These are phyloP conservation scores for Candolleomyces aberdarensis DNA, from an alignment of 768 basidiomycete species.

Conservation along the genomic window DNA sequence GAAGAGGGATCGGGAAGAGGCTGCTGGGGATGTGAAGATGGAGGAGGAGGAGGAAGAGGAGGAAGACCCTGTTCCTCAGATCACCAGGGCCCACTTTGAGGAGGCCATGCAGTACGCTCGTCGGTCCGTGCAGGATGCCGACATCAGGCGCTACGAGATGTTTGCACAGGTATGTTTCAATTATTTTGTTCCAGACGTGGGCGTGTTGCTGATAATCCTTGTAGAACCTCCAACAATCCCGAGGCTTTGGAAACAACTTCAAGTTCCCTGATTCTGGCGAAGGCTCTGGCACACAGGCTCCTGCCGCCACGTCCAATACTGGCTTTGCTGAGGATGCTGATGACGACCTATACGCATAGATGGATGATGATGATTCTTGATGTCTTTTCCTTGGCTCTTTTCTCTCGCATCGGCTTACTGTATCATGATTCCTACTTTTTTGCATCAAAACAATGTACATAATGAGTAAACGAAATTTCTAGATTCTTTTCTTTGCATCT, in stretches of 20 bases:
- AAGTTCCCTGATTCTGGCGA: constrained; percentile 88
- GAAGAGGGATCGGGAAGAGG: constrained; percentile 77
- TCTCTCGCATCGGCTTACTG: neutral
- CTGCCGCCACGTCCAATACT: constrained; percentile 51
- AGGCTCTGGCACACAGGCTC: constrained; percentile 31
- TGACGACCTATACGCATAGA: constrained; percentile 86
- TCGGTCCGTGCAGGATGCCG: constrained; percentile 93
- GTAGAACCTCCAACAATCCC: constrained; percentile 88
- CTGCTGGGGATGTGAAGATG: constrained; percentile 68
- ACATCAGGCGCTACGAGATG: constrained; percentile 98
- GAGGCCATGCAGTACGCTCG: constrained; percentile 98
- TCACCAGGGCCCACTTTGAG: constrained; percentile 93
- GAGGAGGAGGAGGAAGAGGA: constrained; percentile 68
- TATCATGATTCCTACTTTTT: neutral
- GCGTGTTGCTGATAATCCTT: constrained; percentile 4
- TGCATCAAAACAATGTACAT: too few species aligned
- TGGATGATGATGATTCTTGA: neutral
- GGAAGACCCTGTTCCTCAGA: constrained; percentile 89
- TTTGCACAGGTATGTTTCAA: constrained; percentile 72
- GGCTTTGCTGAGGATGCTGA: constrained; percentile 88
- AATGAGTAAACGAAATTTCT: too few species aligned
- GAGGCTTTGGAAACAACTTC: constrained; percentile 93
- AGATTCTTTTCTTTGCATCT: neutral
- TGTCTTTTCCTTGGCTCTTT: neutral
- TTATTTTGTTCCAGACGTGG: neutral